Base-by-base conservation (phyloP, 2,329 filamentous ascomycete genomes). In the Fusarium setosum region DNA sequence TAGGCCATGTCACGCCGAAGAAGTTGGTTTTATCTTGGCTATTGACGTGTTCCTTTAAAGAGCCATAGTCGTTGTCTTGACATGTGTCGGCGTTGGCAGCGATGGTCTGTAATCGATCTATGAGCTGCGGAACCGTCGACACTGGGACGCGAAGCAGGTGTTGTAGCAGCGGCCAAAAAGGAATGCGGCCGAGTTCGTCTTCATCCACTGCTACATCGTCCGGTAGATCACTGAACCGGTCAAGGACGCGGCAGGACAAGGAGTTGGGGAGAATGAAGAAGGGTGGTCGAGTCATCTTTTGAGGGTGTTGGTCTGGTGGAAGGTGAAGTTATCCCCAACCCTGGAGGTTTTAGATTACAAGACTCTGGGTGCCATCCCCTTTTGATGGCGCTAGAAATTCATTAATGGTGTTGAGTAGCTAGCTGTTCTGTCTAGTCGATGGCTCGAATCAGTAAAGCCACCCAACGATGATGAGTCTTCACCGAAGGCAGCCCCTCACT, bases 141-240 rank as follows among this genome's bases (percentile, higher is more conserved):
- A 72, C 44, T 2, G 59, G 60, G 2, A 47, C 40, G 2, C 42
- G 38, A 4, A 76, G 65, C 13, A 75, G 51, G 10, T 67, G 62
- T 2, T 56, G 31, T 12, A 77, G 38, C 2, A 77, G 26, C 1
- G 65, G 56, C 75, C 75, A 76, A 48, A 71, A 68, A 3, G 58
- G 48, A 3, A 74, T 65, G 4, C 62, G 57, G 1, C 74, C 73
- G 23, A 65, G 20, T 1, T 61, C 55, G 13, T 72, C 72, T 32
- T 74, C 70, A 10, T 71, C 59, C 7, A 69, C 59, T 5, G 42
- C 23, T 6, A 26, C 13, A 12, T 65, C 31, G 3, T 67, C 62
- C 0, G 62, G 70, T 10, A 75, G 65, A 37, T 73, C 59, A 42
- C 73, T 75, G 56, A 76, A 76, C n/a, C 74, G 72, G 53, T 76